These are phyloP conservation scores for Mariannaea sp. DNA, from an alignment of 2,329 filamentous ascomycete species.

Conservation along the genomic window DNA sequence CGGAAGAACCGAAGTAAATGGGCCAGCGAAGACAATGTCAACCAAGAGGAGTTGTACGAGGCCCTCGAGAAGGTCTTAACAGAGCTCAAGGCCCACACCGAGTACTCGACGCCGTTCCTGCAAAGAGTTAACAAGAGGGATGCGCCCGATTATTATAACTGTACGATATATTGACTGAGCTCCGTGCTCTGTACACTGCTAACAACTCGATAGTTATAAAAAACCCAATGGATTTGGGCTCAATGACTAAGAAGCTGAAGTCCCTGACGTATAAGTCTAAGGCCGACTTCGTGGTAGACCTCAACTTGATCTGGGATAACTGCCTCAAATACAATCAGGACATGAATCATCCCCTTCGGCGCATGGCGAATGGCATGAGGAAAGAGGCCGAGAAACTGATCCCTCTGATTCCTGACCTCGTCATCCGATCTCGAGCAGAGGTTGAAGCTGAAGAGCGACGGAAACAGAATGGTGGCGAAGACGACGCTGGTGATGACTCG, in stretches of 20 bases:
- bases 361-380: slow-evolving; percentile 94
- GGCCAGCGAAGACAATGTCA: slow-evolving; percentile 96
- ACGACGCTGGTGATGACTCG: slow-evolving; percentile 85
- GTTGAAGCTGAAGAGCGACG: slow-evolving; percentile 87
- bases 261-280: slow-evolving; percentile 82
- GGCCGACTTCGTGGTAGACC: slow-evolving; percentile 89
- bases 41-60: slow-evolving; percentile 97
- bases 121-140: slow-evolving; percentile 96
- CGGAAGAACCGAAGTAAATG: slow-evolving; percentile 98
- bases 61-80: slow-evolving; percentile 95
- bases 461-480: slow-evolving; percentile 82
- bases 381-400: slow-evolving; percentile 98
- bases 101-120: slow-evolving; percentile 95
- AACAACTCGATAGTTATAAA: slow-evolving; percentile 72
- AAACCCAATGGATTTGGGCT: slow-evolving; percentile 95
- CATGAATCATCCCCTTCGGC: slow-evolving; percentile 81
- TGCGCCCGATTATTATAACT: slow-evolving; percentile 90
- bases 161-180: slow-evolving; percentile 57
- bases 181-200: slow-evolving; percentile 18
- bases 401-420: slow-evolving; percentile 90
- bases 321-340: slow-evolving; percentile 96
- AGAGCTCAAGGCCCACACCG: slow-evolving; percentile 94
- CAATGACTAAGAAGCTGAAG: slow-evolving; percentile 98
- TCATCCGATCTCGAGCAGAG: slow-evolving; percentile 87
- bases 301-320: slow-evolving; percentile 96